Base-by-base conservation (phyloP, 164 flowering plant genomes). In the Stephania cephalantha region DNA sequence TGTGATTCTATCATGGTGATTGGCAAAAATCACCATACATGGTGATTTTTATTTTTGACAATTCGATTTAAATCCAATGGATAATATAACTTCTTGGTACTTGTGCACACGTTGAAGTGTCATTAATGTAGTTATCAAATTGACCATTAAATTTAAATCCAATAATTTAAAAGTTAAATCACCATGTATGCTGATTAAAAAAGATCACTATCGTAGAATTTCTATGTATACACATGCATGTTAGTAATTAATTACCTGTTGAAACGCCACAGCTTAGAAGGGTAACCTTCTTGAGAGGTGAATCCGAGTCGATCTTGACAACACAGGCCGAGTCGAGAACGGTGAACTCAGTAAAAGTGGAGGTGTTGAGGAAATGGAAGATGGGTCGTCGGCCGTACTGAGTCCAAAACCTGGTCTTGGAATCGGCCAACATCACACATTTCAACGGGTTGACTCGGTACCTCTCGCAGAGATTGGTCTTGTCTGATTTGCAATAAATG, bases 251-350 rank as follows among this genome's bases (percentile, higher is more conserved):
- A 35, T 72, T 79, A 91, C 95, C 95, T 6, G 93, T 88, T 3
- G 93, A 85, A 11, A 91, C 78, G 5, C 93, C 88, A 70, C 95
- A 91, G 74, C 95, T 89, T 5, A 91, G 84, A 71, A 88, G 76
- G 71, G 74, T 72, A 86, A 88, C 84, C 78, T 81, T 83, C 80
- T 83, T 78, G 46, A 89, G 81, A 1, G 89, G 85, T 69, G 87
- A 80, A 2, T 79, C 29, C 0, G 84, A 78, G 74, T 84, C 79
- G 71, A 90, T 77, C 79, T 87, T 90, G 72, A 87, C 90, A 22
- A 87, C 86, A 35, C 89, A 85, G 55, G 85, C 91, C 3, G 87
- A 83, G 73, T 90, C 88, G 10, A 90, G 52, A 9, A 88, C 94
- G 0, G 90, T 86, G 83, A 79, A 90, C 81, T 90, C 91, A 30